Evolutionary conservation across 495 filamentous ascomycete species (phyloP), one percentile per base, ranked within the genome.

Genomic region (Staphylotrichum longicolle): DNA sequence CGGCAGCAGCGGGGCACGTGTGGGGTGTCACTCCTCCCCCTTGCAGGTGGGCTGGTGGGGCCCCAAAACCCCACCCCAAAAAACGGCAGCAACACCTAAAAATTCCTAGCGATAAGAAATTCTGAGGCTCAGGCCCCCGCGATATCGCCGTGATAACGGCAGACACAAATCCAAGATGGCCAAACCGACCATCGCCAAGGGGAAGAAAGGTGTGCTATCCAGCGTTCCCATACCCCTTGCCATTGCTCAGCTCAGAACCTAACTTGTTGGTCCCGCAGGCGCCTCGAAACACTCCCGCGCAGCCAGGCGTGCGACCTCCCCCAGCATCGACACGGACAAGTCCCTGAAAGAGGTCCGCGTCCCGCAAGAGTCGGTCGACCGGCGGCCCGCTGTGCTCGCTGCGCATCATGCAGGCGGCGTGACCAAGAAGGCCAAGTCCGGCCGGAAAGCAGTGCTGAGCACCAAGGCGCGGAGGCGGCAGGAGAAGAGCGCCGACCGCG

Each of bases 291-390:
- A 88, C 74, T 90, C 90, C 54, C 87, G 90, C 40, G 88, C 87
- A 34, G 87, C 87, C 64, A 82, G 87, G 67, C 85, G 91, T 54
- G 89, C 82, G 44, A 83, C 83, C 32, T 89, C 88, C 12, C 88
- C 87, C 11, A 80, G 85, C 70, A 83, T 90, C 72, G 78, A 91
- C 69, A 78, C 85, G 62, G 89, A 92, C 76, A 90, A 91, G 75
- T 91, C 89, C 3, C 74, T 93, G 42, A 86, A 85, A 64, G 70
- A 82, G 54, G 76, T 83, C 50, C 82, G 83, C 49, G 80, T 83
- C 10, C 83, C 86, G 1, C 51, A 77, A 32, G 77, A 83, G 39
- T 78, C 80, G 4, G 70, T 75, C 41, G 68, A 76, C 58, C 62
- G 78, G 45, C 82, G 82, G 7, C 81, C 87, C 39, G 83, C 85